These are phyloP conservation scores for Tranzscheliella williamsii DNA, from an alignment of 1,284 basidiomycete genomes.

Conservation along the genomic window DNA sequence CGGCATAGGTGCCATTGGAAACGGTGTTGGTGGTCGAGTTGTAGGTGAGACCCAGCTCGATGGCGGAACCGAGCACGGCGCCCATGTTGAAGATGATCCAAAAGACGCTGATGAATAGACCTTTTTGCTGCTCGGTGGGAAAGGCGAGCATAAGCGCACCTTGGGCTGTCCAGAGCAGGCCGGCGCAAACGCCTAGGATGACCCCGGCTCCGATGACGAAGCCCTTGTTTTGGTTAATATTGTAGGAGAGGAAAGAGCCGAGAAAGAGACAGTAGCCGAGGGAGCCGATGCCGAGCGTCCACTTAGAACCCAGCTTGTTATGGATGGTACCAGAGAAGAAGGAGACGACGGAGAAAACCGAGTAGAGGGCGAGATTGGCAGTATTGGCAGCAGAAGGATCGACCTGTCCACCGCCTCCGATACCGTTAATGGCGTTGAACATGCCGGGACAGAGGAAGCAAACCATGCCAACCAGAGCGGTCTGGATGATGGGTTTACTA, in stretches of 20 bases:
- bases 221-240: constrained; percentile 59
- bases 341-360: constrained; percentile 51
- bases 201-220: constrained; percentile 73
- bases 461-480: constrained; percentile 39
- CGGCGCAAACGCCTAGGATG: constrained; percentile 79
- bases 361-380: constrained; percentile 48
- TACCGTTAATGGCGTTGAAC: constrained; percentile 66
- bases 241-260: constrained; percentile 68
- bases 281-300: constrained; percentile 74
- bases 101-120: constrained; percentile 70
- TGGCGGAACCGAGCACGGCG: constrained; percentile 71
- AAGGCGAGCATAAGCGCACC: constrained; percentile 82
- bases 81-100: constrained; percentile 73
- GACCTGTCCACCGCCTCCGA: constrained; percentile 63
- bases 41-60: constrained; percentile 64
- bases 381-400: constrained; percentile 26
- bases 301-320: constrained; percentile 70
- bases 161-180: constrained; percentile 70
- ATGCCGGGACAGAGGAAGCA: constrained; percentile 65
- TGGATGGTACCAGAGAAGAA: constrained; percentile 71
- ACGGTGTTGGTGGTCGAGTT: constrained; percentile 37
- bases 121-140: constrained; percentile 73
- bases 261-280: constrained; percentile 68
- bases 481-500: constrained; percentile 18
- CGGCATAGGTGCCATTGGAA: constrained; percentile 41